These are phyloP conservation scores for Cercospora brassicicola DNA, from an alignment of 2,329 filamentous ascomycete genomes.

Conservation along the genomic window DNA sequence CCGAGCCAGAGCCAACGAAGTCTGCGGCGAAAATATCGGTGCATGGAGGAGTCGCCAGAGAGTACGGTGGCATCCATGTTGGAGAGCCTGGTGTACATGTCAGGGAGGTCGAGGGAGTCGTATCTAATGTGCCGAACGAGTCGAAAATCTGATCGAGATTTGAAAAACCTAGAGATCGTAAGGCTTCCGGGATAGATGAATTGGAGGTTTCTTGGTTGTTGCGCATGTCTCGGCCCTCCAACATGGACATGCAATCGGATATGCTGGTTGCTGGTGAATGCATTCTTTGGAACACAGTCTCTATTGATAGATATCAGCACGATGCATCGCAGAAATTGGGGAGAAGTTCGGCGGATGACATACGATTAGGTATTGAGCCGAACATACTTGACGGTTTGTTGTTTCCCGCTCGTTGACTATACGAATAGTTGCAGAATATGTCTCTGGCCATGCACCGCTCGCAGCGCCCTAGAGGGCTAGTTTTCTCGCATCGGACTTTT, in stretches of 20 bases:
- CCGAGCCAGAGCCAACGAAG: background rate
- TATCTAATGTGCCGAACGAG: background rate
- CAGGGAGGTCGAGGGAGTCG: background rate
- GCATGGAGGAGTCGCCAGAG: background rate
- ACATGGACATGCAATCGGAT: background rate
- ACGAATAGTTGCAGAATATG: background rate
- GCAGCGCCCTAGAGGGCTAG: background rate
- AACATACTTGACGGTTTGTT: background rate
- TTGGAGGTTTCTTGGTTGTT: background rate
- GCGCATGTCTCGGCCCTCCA: background rate
- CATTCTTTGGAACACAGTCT: background rate
- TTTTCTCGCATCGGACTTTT: background rate
- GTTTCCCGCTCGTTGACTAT: background rate
- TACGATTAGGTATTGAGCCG: background rate
- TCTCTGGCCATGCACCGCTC: background rate
- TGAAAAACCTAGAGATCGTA: background rate
- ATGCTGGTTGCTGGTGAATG: background rate
- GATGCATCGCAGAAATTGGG: background rate
- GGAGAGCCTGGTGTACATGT: background rate
- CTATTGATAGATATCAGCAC: background rate
- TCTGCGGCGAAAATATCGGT: background rate
- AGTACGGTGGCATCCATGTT: background rate
- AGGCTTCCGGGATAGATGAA: background rate
- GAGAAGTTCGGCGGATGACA: background rate
- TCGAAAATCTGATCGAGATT: background rate